Evolutionary conservation across 2,329 filamentous ascomycete species (phyloP).

Genomic region (Paraconiothyrium sp.): DNA sequence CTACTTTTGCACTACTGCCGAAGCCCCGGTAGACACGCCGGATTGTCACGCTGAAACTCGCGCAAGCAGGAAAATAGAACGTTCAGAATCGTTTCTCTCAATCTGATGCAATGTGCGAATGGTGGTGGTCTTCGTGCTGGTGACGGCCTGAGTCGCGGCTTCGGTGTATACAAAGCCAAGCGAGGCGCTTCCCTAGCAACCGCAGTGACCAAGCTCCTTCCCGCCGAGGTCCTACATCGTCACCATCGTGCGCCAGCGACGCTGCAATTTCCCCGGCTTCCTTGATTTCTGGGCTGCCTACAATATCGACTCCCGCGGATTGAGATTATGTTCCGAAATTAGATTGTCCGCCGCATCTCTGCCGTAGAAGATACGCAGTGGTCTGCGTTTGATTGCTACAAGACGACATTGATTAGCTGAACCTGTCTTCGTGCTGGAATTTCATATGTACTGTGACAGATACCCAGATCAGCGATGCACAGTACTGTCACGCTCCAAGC

Average conservation of each 20-base stretch:
- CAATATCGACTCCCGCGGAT: not conserved
- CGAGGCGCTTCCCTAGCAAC: slow-evolving; percentile 12
- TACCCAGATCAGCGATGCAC: slow-evolving; percentile 52
- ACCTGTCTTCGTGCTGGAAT: not conserved
- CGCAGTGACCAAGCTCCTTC: slow-evolving; percentile 1
- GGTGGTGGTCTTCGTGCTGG: slow-evolving; percentile 1
- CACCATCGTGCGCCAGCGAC: not conserved
- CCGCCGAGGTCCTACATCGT: not conserved
- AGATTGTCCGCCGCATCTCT: slow-evolving; percentile 46
- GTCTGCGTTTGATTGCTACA: slow-evolving; percentile 50
- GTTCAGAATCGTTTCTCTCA: not conserved
- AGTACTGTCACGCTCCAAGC: slow-evolving; percentile 44
- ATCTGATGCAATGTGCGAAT: slow-evolving; percentile 1
- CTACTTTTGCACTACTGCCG: slow-evolving; percentile 26
- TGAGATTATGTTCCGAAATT: slow-evolving; percentile 35
- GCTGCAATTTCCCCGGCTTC: not conserved
- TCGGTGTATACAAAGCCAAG: slow-evolving; percentile 10
- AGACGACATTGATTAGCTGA: slow-evolving; percentile 45
- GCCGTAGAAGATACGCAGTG: slow-evolving; percentile 47
- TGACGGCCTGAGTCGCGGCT: not conserved
- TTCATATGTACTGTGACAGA: slow-evolving; percentile 49
- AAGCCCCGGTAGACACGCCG: slow-evolving; percentile 15
- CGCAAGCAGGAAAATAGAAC: slow-evolving; percentile 9
- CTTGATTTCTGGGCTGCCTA: not conserved
- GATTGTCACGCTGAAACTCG: slow-evolving; percentile 9